A percentile compares a stretch with the other conserved stretches of the same genome.
These are phyloP conservation scores for Dioscorea zingiberensis DNA, from an alignment of 106 monocot species.

Conservation along the genomic window DNA sequence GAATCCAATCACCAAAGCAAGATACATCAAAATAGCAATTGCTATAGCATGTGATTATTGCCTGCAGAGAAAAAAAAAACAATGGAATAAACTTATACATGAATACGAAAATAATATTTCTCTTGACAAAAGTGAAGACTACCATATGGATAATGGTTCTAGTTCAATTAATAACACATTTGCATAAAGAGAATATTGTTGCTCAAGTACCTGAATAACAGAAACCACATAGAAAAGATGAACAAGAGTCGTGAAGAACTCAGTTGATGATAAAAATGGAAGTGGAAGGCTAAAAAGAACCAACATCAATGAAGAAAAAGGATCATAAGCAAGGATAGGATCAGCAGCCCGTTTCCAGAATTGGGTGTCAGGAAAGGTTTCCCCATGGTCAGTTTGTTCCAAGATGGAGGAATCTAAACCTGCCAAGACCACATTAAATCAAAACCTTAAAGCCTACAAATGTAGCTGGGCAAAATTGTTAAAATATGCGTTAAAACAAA, in stretches of 20 bases:
- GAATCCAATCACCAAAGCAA: conserved; percentile 27
- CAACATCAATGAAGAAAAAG: conserved; percentile 77
- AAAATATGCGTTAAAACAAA: too few relatives aligned
- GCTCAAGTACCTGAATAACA: conserved; percentile 72
- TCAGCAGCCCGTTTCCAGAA: conserved; percentile 73
- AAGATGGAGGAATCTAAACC: conserved; percentile 26
- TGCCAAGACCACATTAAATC: conserved; percentile 16
- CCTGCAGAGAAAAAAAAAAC: conserved; percentile 35
- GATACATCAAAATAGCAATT: conserved; percentile 38
- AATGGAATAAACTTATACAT: not conserved
- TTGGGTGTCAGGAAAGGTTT: conserved; percentile 41
- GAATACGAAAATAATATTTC: not conserved
- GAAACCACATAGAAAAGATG: conserved; percentile 86
- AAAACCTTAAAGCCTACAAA: not conserved
- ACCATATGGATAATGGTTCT: too few relatives aligned
- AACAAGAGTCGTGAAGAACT: conserved; percentile 62
- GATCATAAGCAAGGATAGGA: conserved; percentile 84
- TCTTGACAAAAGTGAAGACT: not conserved
- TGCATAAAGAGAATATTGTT: conserved; percentile 4
- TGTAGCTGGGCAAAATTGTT: too few relatives aligned
- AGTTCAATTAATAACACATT: not conserved
- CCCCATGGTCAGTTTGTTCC: conserved; percentile 23
- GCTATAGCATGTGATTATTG: conserved; percentile 71
- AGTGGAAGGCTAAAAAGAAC: conserved; percentile 77
- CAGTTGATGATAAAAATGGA: conserved; percentile 53